Percentiles rank a stretch among this genome's conserved stretches.
Conservation (phyloP, 345 rosid genomes). For the Firmiana major region DNA sequence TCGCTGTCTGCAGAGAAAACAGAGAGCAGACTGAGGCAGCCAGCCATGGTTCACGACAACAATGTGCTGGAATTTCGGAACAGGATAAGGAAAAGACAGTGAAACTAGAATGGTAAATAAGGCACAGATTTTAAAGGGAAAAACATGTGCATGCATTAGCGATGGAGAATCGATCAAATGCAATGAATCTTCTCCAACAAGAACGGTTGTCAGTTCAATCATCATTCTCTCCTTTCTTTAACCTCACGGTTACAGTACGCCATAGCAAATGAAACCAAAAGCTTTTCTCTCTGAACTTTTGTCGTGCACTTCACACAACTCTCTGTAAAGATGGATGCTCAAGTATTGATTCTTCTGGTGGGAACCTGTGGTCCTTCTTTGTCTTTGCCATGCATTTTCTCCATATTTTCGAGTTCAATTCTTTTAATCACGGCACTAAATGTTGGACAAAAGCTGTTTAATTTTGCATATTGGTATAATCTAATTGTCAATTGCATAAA, state of each 20-base stretch:
- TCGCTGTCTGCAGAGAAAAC: not conserved
- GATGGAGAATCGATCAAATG: not conserved
- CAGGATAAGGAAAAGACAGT: not conserved
- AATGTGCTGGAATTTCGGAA: not conserved
- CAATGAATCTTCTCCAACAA: slow-evolving; percentile 6
- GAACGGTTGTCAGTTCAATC: not conserved
- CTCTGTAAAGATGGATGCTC: not conserved
- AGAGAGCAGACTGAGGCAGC: not conserved
- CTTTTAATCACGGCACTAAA: no score
- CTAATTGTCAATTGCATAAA: no score
- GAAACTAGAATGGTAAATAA: not conserved
- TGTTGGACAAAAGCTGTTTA: no score
- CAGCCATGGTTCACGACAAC: not conserved
- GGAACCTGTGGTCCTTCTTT: no score
- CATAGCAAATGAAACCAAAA: not conserved
- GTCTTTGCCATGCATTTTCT: no score
- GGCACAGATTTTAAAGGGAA: not conserved
- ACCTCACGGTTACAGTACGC: not conserved
- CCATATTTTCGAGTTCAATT: no score
- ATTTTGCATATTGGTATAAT: no score
- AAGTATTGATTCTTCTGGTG: not conserved
- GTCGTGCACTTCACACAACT: not conserved
- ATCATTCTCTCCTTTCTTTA: not conserved
- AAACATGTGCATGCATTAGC: no score
- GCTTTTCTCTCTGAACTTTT: not conserved